phyloP scores from a whole-genome alignment of 371 early-diverging fungal genomes.

The Lichtheimia ornata region DNA sequence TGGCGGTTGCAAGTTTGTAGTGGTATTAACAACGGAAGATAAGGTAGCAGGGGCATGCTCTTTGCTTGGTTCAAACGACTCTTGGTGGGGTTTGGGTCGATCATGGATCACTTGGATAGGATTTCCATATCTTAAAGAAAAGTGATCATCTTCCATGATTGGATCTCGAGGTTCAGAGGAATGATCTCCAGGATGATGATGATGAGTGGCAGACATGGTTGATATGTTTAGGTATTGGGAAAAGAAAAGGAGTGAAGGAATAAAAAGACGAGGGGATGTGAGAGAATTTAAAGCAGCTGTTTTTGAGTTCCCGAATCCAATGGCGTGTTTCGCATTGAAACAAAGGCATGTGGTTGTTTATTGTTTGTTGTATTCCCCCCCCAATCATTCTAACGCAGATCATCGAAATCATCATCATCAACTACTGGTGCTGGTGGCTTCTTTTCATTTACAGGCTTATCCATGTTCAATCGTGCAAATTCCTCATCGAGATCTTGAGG shows the following conservation, averaged over 20 bases:
- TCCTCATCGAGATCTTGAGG: conserved; percentile 16
- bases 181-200: neutral
- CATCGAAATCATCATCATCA: conserved; percentile 23
- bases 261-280: neutral
- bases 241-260: neutral
- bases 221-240: neutral
- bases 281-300: neutral
- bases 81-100: conserved; percentile 18
- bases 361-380: neutral
- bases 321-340: too few species aligned
- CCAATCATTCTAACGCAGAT: conserved; percentile 11
- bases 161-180: conserved; percentile 28
- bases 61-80: conserved; percentile 32
- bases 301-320: too few species aligned
- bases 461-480: conserved; percentile 13
- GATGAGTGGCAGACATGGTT: neutral
- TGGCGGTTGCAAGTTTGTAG: neutral
- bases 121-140: conserved; percentile 37
- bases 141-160: conserved; percentile 39
- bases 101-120: conserved; percentile 44
- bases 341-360: too few species aligned
- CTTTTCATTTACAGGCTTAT: conserved; percentile 3
- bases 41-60: conserved; percentile 19
- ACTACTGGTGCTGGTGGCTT: conserved; percentile 9
- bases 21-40: conserved; percentile 6